A percentile compares a stretch with the other conserved stretches of the same genome.
Conservation (phyloP, 805 yeast species). For the Alloascoidea africana region DNA sequence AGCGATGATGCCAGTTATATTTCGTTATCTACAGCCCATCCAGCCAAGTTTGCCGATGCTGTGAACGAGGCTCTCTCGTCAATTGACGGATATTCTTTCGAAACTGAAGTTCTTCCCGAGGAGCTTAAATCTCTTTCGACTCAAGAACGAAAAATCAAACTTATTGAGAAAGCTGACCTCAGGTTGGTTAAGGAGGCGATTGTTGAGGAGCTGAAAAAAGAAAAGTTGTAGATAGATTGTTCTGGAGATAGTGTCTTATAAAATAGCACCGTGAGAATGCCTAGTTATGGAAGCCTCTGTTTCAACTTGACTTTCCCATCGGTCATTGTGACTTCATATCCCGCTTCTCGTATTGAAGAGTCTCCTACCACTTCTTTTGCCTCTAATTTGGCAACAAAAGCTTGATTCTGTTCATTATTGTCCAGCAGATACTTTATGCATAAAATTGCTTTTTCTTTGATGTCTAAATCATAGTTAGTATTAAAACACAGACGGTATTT, state of each 20-base stretch:
- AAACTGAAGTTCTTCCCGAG: conserved; percentile 74
- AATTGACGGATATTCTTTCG: conserved; percentile 68
- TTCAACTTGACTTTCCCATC: conserved; percentile 37
- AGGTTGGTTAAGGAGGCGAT: conserved; percentile 65
- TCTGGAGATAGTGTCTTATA: too few species aligned
- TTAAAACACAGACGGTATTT: background rate
- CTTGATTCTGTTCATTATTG: conserved; percentile 55
- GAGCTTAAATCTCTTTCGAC: conserved; percentile 62
- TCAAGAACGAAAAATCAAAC: conserved; percentile 60
- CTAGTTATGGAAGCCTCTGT: too few species aligned
- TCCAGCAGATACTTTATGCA: conserved; percentile 58
- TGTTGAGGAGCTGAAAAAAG: conserved; percentile 50
- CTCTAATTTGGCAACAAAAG: conserved; percentile 61
- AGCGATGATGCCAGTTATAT: conserved; percentile 31
- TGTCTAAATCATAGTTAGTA: conserved; percentile 11
- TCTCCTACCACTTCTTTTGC: conserved; percentile 53
- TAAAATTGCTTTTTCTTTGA: conserved; percentile 70
- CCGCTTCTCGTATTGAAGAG: conserved; percentile 49
- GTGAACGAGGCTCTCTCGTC: conserved; percentile 65
- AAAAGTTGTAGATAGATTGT: conserved; percentile 10
- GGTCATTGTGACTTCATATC: conserved; percentile 57
- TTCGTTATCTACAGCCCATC: conserved; percentile 94
- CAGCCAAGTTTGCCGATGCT: conserved; percentile 96
- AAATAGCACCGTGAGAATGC: too few species aligned
- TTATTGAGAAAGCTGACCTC: conserved; percentile 57